Conservation (phyloP, 2,329 filamentous ascomycete genomes). For the Fusarium equiseti region DNA sequence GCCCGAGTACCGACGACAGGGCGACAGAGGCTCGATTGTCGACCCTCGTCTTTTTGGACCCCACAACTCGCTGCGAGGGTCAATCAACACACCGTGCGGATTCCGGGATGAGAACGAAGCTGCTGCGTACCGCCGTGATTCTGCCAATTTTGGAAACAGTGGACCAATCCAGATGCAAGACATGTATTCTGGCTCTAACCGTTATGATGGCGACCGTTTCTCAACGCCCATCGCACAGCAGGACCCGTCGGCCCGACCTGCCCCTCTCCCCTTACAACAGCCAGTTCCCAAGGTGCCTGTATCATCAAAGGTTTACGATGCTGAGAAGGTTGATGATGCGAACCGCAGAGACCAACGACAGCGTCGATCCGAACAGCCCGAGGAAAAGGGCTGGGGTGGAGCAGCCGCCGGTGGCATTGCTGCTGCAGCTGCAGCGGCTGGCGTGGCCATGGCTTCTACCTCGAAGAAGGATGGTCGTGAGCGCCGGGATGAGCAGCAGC, state of each 20-base stretch:
- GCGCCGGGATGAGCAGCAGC: conserved; percentile 37
- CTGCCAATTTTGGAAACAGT: conserved; percentile 39
- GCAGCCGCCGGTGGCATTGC: conserved; percentile 62
- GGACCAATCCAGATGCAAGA: conserved; percentile 63
- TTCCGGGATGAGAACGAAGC: conserved; percentile 57
- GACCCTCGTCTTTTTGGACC: conserved; percentile 71
- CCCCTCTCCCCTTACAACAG: conserved; percentile 80
- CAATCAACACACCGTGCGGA: conserved; percentile 66
- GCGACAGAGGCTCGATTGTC: conserved; percentile 63
- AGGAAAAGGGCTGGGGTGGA: conserved; percentile 57
- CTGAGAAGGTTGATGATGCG: conserved; percentile 57
- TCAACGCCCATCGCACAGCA: conserved; percentile 61
- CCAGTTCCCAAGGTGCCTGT: conserved; percentile 84
- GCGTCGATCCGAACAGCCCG: conserved; percentile 52
- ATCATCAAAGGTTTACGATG: conserved; percentile 74
- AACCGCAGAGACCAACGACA: conserved; percentile 52
- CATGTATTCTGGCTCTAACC: conserved; percentile 72
- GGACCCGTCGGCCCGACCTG: conserved; percentile 62
- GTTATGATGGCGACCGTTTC: conserved; percentile 68
- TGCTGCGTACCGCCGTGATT: conserved; percentile 44
- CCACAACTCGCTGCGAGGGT: conserved; percentile 69
- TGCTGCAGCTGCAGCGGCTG: conserved; percentile 63
- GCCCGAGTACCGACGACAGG: conserved; percentile 32
- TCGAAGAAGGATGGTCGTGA: conserved; percentile 38
- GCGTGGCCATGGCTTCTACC: conserved; percentile 49